A percentile compares a stretch with the other conserved stretches of the same genome.
phyloP scores from a whole-genome alignment of 2,329 filamentous ascomycete species.

The Alternaria gansuensis region DNA sequence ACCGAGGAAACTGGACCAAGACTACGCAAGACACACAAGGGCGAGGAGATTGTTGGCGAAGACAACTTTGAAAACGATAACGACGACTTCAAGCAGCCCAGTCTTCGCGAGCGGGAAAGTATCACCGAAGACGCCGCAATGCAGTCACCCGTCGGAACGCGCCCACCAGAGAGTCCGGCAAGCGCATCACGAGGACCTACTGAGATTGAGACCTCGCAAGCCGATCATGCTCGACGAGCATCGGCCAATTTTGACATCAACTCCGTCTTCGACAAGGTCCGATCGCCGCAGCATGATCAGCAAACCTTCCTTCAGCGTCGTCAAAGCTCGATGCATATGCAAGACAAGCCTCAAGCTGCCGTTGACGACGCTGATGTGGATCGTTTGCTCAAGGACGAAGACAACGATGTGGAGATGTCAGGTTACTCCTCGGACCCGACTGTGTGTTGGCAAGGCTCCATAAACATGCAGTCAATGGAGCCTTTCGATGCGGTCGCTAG shows the following conservation, averaged over 20 bases:
- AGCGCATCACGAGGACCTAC: constrained; percentile 35
- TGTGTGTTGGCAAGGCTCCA: constrained; percentile 62
- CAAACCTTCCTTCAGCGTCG: constrained; percentile 61
- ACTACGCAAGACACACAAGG: constrained; percentile 91
- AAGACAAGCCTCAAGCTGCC: constrained; percentile 60
- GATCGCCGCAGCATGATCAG: constrained; percentile 70
- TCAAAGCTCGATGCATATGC: constrained; percentile 57
- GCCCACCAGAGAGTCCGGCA: constrained; percentile 35
- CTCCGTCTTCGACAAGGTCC: constrained; percentile 83
- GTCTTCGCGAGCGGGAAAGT: constrained; percentile 38
- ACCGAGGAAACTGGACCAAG: constrained; percentile 75
- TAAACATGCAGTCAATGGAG: constrained; percentile 76
- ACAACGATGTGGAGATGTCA: constrained; percentile 81
- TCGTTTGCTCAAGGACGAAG: constrained; percentile 82
- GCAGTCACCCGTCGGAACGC: constrained; percentile 28
- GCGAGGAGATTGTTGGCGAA: constrained; percentile 86
- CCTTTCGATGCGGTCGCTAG: constrained; percentile 80
- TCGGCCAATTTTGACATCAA: constrained; percentile 80
- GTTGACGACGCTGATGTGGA: constrained; percentile 90
- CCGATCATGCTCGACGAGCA: constrained; percentile 58
- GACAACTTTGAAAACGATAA: constrained; percentile 58
- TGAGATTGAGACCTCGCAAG: constrained; percentile 47
- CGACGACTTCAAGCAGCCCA: constrained; percentile 41
- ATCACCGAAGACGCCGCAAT: constrained; percentile 35
- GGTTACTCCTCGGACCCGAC: constrained; percentile 74